Evolutionary conservation across 768 basidiomycete genomes (phyloP).

Genomic region (Russula sp.): DNA sequence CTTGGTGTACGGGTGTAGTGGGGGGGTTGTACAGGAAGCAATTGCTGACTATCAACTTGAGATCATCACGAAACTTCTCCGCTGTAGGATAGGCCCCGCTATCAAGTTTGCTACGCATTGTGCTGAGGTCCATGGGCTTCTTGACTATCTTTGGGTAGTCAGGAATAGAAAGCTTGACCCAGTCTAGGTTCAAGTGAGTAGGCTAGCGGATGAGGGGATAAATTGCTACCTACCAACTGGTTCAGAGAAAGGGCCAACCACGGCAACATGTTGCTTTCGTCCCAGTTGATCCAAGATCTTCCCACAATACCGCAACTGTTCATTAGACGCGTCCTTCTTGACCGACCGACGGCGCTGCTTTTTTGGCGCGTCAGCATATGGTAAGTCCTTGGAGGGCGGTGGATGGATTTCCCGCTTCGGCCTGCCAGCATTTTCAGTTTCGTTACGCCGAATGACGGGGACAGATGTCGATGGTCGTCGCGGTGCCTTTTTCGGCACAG

Average conservation of each 20-base stretch:
- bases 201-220: neutral
- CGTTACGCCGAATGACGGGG: slow-evolving; percentile 77
- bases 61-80: slow-evolving; percentile 79
- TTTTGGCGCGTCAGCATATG: slow-evolving; percentile 72
- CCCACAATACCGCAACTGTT: slow-evolving; percentile 78
- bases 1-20: slow-evolving; percentile 78
- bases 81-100: slow-evolving; percentile 68
- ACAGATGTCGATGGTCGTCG: slow-evolving; percentile 76
- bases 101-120: slow-evolving; percentile 83
- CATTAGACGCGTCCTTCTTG: slow-evolving; percentile 59
- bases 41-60: slow-evolving; percentile 92
- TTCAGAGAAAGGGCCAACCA: slow-evolving; percentile 83
- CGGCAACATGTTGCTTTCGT: slow-evolving; percentile 65
- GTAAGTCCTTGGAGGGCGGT: slow-evolving; percentile 84
- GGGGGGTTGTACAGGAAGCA: slow-evolving; percentile 89
- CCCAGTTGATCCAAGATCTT: slow-evolving; percentile 70
- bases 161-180: slow-evolving; percentile 70
- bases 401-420: slow-evolving; percentile 98
- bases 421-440: slow-evolving; percentile 53
- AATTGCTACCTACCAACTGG: slow-evolving; percentile 72
- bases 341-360: slow-evolving; percentile 56
- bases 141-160: slow-evolving; percentile 83
- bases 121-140: slow-evolving; percentile 91
- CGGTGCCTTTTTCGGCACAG: slow-evolving; percentile 38
- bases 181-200: slow-evolving; percentile 42